Evolutionary conservation across 768 basidiomycete genomes (phyloP), one percentile per base, ranked within the genome.

Genomic region (Kwoniella sp.): DNA sequence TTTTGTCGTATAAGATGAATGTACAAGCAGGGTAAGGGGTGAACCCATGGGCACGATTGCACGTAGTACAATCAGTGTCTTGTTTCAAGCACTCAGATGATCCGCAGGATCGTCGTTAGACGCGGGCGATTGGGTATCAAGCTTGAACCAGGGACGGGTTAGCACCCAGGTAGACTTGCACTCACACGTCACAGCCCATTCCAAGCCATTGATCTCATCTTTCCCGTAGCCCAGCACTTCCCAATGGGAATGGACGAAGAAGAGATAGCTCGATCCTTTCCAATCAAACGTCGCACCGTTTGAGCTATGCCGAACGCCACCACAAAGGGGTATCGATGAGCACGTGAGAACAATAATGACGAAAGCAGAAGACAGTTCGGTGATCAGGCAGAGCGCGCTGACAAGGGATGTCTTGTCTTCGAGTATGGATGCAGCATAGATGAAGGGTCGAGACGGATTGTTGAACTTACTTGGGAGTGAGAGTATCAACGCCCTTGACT

Each of bases 231-330:
- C 83, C 13, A 84, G 69, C 5, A 84, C 70, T 72, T 84, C 81
- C 83, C 83, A 84, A 34, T 81, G 76, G 11, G 82, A 82, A 53
- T 80, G 73, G 1, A 80, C 77, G 64, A 82, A 80, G 61, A 75
- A 74, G 7, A 84, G 75, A 67, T 65, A 74, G 62, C 82, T 79
- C 58, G 77, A 78, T 0, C 83, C 83, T 50, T 82, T 75, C 83
- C 83, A 83, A 52, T 82, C 78, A 72, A 73, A 82, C 1, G 80
- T 76, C 12, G 74, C 77, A 17, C 71, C 74, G 67, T 80, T 78
- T 3, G 73, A 25, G 29, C 71, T 72, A n/a, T n/a, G n/a, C n/a
- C n/a, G n/a, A n/a, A n/a, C n/a, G n/a, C 51, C n/a, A n/a, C n/a
- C n/a, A n/a, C n/a, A n/a, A n/a, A n/a, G n/a, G n/a, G n/a, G n/a